Percentiles rank a stretch among this genome's conserved stretches.
phyloP scores from a whole-genome alignment of 208 protist genomes.

The Wallacemonas collosoma region DNA sequence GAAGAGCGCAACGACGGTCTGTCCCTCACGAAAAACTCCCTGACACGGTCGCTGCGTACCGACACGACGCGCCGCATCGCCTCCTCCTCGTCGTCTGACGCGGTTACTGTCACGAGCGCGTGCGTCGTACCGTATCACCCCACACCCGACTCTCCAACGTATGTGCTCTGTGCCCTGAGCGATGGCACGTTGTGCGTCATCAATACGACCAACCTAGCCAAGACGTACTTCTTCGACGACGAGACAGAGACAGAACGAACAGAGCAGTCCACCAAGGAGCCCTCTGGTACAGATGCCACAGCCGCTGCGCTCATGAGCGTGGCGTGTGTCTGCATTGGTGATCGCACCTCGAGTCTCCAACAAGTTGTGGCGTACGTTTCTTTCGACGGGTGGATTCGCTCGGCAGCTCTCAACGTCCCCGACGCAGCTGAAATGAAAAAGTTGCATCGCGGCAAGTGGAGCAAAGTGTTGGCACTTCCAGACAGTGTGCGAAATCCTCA shows the following conservation, averaged over 20 bases:
- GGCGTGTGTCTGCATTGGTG: not conserved
- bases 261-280: not conserved
- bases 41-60: slow-evolving; percentile 43
- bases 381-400: slow-evolving; percentile 3
- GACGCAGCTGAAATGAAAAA: slow-evolving; percentile 11
- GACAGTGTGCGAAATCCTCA: not conserved
- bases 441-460: slow-evolving; percentile 5
- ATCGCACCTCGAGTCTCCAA: not conserved
- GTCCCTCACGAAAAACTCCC: slow-evolving; percentile 50
- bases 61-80: slow-evolving; percentile 62
- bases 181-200: slow-evolving; percentile 67
- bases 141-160: slow-evolving; percentile 31
- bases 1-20: slow-evolving; percentile 56
- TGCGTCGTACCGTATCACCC: slow-evolving; percentile 37
- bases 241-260: not conserved
- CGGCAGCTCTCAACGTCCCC: not conserved
- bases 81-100: slow-evolving; percentile 43
- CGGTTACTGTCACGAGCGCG: slow-evolving; percentile 56
- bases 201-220: slow-evolving; percentile 63
- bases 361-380: slow-evolving; percentile 7
- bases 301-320: not conserved
- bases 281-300: not conserved
- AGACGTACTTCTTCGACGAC: slow-evolving; percentile 67
- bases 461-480: slow-evolving; percentile 4
- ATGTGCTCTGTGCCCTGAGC: slow-evolving; percentile 64